These are phyloP conservation scores for Oryza glumipatula DNA, from an alignment of 176 grass and related monocot genomes.

Conservation along the genomic window DNA sequence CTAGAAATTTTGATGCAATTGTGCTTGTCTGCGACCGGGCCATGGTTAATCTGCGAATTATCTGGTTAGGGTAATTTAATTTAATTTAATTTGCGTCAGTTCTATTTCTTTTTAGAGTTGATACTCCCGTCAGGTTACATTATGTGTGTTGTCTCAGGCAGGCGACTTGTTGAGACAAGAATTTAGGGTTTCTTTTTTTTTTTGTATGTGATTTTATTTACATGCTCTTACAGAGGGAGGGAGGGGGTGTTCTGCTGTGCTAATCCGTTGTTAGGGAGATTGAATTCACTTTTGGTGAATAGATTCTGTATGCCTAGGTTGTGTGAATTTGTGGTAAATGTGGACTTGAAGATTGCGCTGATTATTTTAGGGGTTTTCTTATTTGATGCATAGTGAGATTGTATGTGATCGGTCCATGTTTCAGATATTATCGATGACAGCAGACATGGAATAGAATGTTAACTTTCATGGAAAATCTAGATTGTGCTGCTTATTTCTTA, in stretches of 20 bases:
- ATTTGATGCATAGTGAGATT: background rate
- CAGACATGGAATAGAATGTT: background rate
- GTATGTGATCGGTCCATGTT: background rate
- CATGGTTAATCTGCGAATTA: background rate
- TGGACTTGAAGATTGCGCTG: background rate
- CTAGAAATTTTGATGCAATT: background rate
- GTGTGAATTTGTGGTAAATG: background rate
- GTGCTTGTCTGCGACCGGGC: background rate
- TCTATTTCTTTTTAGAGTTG: background rate
- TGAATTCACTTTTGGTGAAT: background rate
- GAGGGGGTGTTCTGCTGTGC: background rate
- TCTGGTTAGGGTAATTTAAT: background rate
- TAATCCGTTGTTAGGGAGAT: background rate
- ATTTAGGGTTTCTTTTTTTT: no score
- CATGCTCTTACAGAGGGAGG: no score
- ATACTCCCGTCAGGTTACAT: background rate
- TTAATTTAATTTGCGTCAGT: background rate
- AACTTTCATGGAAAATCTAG: background rate
- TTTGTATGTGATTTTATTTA: no score
- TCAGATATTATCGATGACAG: background rate
- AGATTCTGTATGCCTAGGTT: background rate
- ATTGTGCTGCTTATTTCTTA: background rate
- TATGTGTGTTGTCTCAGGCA: background rate
- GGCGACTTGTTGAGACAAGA: no score
- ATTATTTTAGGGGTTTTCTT: constrained; percentile 11